A percentile compares a stretch with the other conserved stretches of the same genome.
These are phyloP conservation scores for Macrophomina phaseolina DNA, from an alignment of 2,329 filamentous ascomycete species.

Conservation along the genomic window DNA sequence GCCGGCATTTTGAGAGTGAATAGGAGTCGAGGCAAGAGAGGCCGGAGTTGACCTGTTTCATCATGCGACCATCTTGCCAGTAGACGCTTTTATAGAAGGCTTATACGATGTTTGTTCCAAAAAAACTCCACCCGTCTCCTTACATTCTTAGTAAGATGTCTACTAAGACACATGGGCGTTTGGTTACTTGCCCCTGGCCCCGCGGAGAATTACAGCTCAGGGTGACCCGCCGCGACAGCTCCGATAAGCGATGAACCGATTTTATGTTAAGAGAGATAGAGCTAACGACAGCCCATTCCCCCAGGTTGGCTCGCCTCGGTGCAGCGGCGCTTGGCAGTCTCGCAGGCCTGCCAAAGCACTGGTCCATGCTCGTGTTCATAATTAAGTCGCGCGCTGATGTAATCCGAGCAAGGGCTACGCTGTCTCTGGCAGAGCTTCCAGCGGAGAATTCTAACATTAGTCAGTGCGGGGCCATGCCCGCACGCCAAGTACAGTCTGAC, in stretches of 20 bases:
- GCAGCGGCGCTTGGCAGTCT: background rate
- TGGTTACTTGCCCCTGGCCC: background rate
- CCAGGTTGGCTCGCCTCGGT: background rate
- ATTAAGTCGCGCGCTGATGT: background rate
- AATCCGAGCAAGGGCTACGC: background rate
- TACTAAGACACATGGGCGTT: background rate
- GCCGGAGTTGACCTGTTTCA: background rate
- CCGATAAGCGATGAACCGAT: background rate
- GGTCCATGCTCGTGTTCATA: background rate
- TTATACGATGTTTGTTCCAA: background rate
- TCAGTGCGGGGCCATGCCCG: background rate
- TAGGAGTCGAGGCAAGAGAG: background rate
- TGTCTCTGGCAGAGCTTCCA: background rate
- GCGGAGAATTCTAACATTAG: background rate
- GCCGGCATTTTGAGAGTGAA: background rate
- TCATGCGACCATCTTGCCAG: background rate
- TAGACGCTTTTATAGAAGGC: background rate
- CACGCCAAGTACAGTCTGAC: background rate
- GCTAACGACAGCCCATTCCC: background rate
- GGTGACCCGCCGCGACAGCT: background rate
- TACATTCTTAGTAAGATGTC: background rate
- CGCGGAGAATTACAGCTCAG: background rate
- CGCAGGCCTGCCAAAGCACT: background rate
- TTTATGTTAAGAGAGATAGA: background rate
- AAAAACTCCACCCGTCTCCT: background rate